phyloP scores from a whole-genome alignment of 352 stramenopile species.

The Thalassiosira mediterranea region DNA sequence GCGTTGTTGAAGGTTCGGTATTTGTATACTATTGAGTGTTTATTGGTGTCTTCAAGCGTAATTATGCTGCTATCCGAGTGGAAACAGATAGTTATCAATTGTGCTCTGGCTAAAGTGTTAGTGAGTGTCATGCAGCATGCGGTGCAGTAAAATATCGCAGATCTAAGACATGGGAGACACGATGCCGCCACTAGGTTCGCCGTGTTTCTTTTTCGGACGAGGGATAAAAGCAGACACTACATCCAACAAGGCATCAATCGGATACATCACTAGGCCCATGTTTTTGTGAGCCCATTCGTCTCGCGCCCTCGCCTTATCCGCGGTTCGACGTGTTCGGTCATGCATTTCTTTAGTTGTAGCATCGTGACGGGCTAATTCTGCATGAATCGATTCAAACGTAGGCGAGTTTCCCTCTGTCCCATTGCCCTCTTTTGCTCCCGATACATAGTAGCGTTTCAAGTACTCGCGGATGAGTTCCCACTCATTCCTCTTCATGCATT shows the following conservation, averaged over 20 bases:
- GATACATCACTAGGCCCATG: constrained; percentile 44
- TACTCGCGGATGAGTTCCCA: constrained; percentile 46
- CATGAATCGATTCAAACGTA: background rate
- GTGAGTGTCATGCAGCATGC: too few relatives aligned
- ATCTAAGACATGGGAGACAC: constrained; percentile 39
- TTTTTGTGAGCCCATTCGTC: constrained; percentile 41
- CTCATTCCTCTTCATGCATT: constrained; percentile 27
- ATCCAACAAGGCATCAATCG: constrained; percentile 26
- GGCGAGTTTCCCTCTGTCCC: too few relatives aligned
- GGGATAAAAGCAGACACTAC: constrained; percentile 32
- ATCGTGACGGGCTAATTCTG: constrained; percentile 7
- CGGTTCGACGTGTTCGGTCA: background rate
- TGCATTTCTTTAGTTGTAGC: background rate
- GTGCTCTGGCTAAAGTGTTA: too few relatives aligned
- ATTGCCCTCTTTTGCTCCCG: background rate
- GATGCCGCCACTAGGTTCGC: constrained; percentile 7
- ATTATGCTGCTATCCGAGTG: too few relatives aligned
- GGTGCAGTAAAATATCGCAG: background rate
- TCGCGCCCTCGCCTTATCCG: constrained; percentile 7
- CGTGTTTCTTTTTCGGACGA: constrained; percentile 1
- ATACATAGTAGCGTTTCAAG: constrained; percentile 16
- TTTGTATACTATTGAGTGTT: too few relatives aligned
- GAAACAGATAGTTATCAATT: too few relatives aligned
- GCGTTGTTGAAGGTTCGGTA: too few relatives aligned
- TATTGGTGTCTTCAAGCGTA: too few relatives aligned